phyloP scores from a whole-genome alignment of 2,329 filamentous ascomycete genomes.

The Penicillium sp. region DNA sequence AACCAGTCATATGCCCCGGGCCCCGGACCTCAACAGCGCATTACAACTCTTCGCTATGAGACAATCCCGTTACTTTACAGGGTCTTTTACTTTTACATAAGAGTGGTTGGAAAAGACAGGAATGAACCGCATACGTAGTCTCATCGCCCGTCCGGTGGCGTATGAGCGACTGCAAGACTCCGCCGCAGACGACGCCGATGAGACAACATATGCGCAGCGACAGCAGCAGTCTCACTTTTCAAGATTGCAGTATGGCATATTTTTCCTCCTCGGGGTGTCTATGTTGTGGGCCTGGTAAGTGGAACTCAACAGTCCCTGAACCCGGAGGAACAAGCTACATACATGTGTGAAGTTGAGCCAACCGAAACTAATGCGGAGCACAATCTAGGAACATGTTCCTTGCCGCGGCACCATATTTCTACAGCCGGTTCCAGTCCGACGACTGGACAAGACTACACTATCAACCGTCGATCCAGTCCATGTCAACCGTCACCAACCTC shows the following conservation, averaged over 20 bases:
- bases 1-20: background rate
- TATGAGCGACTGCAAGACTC: slow-evolving; percentile 34
- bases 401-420: slow-evolving; percentile 90
- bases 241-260: slow-evolving; percentile 81
- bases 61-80: background rate
- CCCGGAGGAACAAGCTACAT: background rate
- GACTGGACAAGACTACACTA: slow-evolving; percentile 75
- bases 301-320: background rate
- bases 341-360: background rate
- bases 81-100: background rate
- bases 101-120: background rate
- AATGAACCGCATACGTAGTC: slow-evolving; percentile 38
- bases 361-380: slow-evolving; percentile 3
- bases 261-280: slow-evolving; percentile 78
- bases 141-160: slow-evolving; percentile 30
- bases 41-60: background rate
- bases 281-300: slow-evolving; percentile 97
- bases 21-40: background rate
- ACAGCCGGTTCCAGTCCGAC: slow-evolving; percentile 70
- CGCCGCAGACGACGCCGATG: slow-evolving; percentile 29
- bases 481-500: slow-evolving; percentile 82
- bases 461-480: slow-evolving; percentile 82
- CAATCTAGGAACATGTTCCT: slow-evolving; percentile 88
- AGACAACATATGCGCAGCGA: slow-evolving; percentile 19
- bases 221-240: slow-evolving; percentile 57